Evolutionary conservation across 306 rosid genomes (phyloP).

Genomic region (Adenanthera pavonina): DNA sequence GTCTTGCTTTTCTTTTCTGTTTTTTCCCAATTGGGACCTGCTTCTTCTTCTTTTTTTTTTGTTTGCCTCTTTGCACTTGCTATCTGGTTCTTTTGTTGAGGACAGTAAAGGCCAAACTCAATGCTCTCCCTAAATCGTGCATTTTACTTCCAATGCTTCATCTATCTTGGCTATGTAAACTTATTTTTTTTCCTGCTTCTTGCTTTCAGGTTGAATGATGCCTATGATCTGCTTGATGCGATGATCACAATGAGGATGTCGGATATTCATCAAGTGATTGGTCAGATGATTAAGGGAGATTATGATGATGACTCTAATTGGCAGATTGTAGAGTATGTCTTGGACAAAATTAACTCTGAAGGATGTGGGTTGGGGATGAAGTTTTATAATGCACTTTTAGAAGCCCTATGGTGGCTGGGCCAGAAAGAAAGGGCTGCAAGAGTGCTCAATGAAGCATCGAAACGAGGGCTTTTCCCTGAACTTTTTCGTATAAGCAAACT

Average conservation of each 20-base stretch:
- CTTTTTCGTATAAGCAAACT: conserved; percentile 80
- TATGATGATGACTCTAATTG: conserved; percentile 92
- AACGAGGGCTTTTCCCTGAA: conserved; percentile 90
- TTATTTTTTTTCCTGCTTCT: conserved; percentile 43
- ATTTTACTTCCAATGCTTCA: conserved; percentile 34
- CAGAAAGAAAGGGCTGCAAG: conserved; percentile 94
- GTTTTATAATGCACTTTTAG: conserved; percentile 85
- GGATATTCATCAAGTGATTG: conserved; percentile 90
- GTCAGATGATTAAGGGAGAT: conserved; percentile 92
- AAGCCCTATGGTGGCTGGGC: conserved; percentile 95
- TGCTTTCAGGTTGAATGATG: conserved; percentile 76
- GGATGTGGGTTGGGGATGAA: conserved; percentile 86
- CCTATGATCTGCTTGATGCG: conserved; percentile 74
- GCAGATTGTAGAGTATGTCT: conserved; percentile 97
- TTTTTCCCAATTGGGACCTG: not conserved
- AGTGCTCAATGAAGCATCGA: conserved; percentile 90
- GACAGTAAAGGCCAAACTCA: not conserved
- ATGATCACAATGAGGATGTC: conserved; percentile 74
- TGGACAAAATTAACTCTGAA: conserved; percentile 89
- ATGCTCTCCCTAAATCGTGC: conserved; percentile 12
- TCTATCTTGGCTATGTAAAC: conserved; percentile 34
- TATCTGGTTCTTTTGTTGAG: conserved; percentile 26
- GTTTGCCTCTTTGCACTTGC: conserved; percentile 20
- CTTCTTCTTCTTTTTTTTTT: not conserved
- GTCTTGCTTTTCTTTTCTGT: conserved; percentile 14